Conservation (phyloP, 345 rosid species). For the Carallia brachiata region DNA sequence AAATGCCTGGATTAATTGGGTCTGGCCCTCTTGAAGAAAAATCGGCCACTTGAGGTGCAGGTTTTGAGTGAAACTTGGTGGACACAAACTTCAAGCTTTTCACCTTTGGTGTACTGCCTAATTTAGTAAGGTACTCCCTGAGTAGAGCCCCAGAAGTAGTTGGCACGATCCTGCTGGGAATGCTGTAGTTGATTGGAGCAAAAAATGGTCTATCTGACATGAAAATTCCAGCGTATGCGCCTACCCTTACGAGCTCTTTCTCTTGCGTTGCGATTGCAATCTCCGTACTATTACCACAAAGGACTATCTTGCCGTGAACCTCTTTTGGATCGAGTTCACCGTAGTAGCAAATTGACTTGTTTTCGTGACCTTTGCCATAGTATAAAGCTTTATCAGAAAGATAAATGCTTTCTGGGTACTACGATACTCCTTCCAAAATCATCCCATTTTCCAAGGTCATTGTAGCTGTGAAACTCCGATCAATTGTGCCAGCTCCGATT, state of each 20-base stretch:
- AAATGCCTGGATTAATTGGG: conserved; percentile 33
- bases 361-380: conserved; percentile 22
- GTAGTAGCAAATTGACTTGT: conserved; percentile 22
- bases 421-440: conserved; percentile 30
- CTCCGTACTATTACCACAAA: conserved; percentile 21
- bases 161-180: conserved; percentile 28
- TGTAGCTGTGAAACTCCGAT: conserved; percentile 34
- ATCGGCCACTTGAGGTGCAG: conserved; percentile 58
- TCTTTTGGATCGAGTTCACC: conserved; percentile 27
- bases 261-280: conserved; percentile 4
- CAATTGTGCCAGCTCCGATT: conserved; percentile 47
- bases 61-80: conserved; percentile 30
- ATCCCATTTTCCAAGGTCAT: conserved; percentile 29
- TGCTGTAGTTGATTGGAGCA: conserved; percentile 10
- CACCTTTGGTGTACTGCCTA: conserved; percentile 16
- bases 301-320: conserved; percentile 35
- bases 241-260: conserved; percentile 28
- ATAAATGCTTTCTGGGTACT: conserved; percentile 30
- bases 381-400: conserved; percentile 25
- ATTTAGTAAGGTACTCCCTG: conserved; percentile 7
- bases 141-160: conserved; percentile 13
- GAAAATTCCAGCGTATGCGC: conserved; percentile 39
- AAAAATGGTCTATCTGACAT: conserved; percentile 15
- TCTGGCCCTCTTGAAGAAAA: conserved; percentile 72
- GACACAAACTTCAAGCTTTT: conserved; percentile 28